phyloP scores from a whole-genome alignment of 495 filamentous ascomycete species.

The Hypoxylon subgilvum region DNA sequence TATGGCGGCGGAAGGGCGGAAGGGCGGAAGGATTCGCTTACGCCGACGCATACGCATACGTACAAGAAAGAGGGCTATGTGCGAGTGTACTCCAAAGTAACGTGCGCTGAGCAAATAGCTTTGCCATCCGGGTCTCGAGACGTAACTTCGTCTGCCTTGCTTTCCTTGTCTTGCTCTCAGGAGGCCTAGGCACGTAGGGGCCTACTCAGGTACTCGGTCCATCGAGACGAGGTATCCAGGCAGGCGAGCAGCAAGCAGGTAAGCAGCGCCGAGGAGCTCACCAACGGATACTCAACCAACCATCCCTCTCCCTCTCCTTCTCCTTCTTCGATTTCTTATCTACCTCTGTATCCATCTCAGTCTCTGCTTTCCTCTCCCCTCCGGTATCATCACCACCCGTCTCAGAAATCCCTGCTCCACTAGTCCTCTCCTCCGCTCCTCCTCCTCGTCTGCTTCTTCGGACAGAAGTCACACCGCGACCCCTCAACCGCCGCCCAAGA shows the following conservation, averaged over 20 bases:
- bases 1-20: no score
- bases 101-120: no score
- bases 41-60: no score
- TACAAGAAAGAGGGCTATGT: no score
- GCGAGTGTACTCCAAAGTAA: no score
- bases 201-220: no score
- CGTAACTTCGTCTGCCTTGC: no score
- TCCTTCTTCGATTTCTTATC: background rate
- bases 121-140: no score
- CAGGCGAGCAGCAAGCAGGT: background rate
- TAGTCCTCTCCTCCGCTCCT: background rate
- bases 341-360: no score
- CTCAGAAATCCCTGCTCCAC: background rate
- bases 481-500: background rate
- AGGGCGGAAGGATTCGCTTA: no score
- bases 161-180: background rate
- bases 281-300: conserved; percentile 26
- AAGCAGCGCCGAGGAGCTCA: background rate
- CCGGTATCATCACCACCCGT: background rate
- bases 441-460: background rate
- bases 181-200: background rate
- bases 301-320: conserved; percentile 3
- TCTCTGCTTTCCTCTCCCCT: no score
- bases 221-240: background rate
- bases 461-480: background rate